Evolutionary conservation across 352 stramenopile genomes (phyloP).

Genomic region (Pythium oligandrum): DNA sequence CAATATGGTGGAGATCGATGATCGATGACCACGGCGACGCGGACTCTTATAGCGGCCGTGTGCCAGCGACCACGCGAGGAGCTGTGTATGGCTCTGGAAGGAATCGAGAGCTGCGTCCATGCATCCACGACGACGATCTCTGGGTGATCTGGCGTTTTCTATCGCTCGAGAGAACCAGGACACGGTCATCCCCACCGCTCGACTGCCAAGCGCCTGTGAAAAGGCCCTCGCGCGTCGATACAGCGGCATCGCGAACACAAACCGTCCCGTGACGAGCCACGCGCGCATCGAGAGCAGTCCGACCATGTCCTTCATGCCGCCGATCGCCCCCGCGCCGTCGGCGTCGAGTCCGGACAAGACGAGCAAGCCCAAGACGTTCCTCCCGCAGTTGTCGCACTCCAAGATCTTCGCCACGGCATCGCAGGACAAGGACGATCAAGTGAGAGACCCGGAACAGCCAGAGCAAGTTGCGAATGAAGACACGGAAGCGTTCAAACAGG

Average conservation of each 20-base stretch:
- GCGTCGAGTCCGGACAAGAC: neutral
- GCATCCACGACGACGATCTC: no score
- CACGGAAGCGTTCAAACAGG: slow-evolving; percentile 61
- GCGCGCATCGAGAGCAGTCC: slow-evolving; percentile 17
- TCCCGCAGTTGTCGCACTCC: slow-evolving; percentile 16
- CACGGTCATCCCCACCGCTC: no score
- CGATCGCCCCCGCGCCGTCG: slow-evolving; percentile 12
- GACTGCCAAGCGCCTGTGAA: no score
- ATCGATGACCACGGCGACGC: no score
- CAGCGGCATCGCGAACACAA: neutral
- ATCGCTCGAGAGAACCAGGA: no score
- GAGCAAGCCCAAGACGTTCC: slow-evolving; percentile 14
- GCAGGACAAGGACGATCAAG: slow-evolving; percentile 19
- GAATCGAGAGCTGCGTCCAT: no score
- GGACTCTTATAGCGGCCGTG: no score
- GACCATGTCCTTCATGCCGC: slow-evolving; percentile 9
- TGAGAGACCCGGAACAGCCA: neutral
- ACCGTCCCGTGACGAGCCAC: slow-evolving; percentile 24
- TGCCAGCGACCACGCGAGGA: no score
- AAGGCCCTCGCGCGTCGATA: no score
- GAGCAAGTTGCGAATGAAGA: slow-evolving; percentile 14
- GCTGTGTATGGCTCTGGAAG: no score
- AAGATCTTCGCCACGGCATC: slow-evolving; percentile 7
- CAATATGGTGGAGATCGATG: no score
- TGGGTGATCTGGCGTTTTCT: no score